Evolutionary conservation across 2,329 filamentous ascomycete genomes (phyloP), one percentile per base, ranked within the genome.

Genomic region (Fusarium sulawesiense): DNA sequence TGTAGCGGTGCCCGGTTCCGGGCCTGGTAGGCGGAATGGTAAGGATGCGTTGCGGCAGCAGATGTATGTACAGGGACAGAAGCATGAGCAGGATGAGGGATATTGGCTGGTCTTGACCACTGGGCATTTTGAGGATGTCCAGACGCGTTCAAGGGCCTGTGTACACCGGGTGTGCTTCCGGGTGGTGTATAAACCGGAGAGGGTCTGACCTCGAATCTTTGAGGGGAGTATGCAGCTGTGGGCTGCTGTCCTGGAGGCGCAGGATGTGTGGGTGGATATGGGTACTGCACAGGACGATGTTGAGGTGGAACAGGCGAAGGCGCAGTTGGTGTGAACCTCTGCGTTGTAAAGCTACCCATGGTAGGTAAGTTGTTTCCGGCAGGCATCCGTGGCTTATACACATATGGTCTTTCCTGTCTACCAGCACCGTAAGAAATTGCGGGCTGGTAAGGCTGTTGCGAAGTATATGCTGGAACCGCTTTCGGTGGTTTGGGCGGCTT

Each of bases 401-500:
- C 79, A 64, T 88, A 87, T 7, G 86, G 85, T 74, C 83, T 87
- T 32, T 83, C 82, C 9, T 78, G 42, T 34, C 73, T 70, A 5
- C 46, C 50, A 65, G 62, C 53, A 41, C 42, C 25, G 34, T 69
- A 71, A 37, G 68, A 40, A 5, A 49, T 48, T 21, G 56, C 21
- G 10, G 63, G 40, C n/a, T 79, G 73, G 51, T 80, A 74, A 50
- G 76, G 73, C 41, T 59, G 75, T 68, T 70, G 65, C 18, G 64
- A 56, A 25, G 68, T 73, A 60, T 70, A 69, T 13, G 57, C 56
- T 25, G 76, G 80, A 48, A 72, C 75, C 25, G 81, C 79, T 66
- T 81, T 84, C 6, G 78, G 74, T 6, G 85, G 83, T 70, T 88
- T 88, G 51, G 78, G 73, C 7, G 85, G 83, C 70, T 88, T 88